phyloP scores from a whole-genome alignment of 2,329 filamentous ascomycete genomes.

The Cercospora sp. region DNA sequence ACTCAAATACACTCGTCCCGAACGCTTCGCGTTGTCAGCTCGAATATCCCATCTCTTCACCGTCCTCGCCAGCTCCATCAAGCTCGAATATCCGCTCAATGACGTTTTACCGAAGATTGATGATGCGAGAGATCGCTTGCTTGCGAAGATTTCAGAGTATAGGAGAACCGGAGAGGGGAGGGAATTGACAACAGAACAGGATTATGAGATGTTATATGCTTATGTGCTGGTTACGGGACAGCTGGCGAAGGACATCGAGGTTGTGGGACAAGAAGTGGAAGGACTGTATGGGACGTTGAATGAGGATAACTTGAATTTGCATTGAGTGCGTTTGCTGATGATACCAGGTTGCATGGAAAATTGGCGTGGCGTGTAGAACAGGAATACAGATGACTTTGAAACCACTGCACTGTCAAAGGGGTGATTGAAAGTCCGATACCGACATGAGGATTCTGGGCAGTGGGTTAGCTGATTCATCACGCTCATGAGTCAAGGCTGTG shows the following conservation, averaged over 20 bases:
- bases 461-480: neutral
- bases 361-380: neutral
- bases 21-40: slow-evolving; percentile 78
- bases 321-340: slow-evolving; percentile 34
- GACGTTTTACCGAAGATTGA: slow-evolving; percentile 84
- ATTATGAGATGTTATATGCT: slow-evolving; percentile 90
- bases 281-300: slow-evolving; percentile 61
- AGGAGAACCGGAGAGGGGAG: slow-evolving; percentile 63
- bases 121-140: slow-evolving; percentile 74
- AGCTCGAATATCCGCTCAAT: slow-evolving; percentile 89
- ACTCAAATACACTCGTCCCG: slow-evolving; percentile 73
- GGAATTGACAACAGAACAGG: slow-evolving; percentile 64
- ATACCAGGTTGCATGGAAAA: neutral
- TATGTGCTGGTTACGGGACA: slow-evolving; percentile 69
- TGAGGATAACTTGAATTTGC: slow-evolving; percentile 61
- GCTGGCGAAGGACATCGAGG: slow-evolving; percentile 37
- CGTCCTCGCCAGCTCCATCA: slow-evolving; percentile 88
- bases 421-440: neutral
- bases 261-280: slow-evolving; percentile 43
- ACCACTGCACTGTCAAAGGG: neutral
- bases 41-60: slow-evolving; percentile 85
- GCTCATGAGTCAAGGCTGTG: neutral
- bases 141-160: slow-evolving; percentile 87
- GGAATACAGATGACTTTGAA: neutral
- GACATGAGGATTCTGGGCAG: neutral